phyloP scores from a whole-genome alignment of 768 basidiomycete genomes.

The Lactarius evosmus region DNA sequence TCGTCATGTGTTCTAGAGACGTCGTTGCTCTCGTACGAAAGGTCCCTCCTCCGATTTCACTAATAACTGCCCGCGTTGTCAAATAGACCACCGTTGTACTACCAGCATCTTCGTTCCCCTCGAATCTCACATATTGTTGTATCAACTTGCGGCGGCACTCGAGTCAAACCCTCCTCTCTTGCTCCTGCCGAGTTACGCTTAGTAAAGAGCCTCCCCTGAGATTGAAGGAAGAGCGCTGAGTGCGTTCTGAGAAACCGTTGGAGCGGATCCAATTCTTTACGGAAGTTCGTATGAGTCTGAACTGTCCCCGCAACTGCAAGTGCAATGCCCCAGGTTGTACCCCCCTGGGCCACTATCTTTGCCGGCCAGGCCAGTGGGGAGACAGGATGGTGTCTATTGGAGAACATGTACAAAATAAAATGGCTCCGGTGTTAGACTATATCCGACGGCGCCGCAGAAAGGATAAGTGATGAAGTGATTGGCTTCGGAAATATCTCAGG shows the following conservation, averaged over 20 bases:
- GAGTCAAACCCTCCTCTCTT: background rate
- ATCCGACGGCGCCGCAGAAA: background rate
- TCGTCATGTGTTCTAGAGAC: background rate
- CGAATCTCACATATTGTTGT: conserved; percentile 8
- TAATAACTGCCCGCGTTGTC: conserved; percentile 3
- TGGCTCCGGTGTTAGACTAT: background rate
- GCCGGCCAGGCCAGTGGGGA: conserved; percentile 41
- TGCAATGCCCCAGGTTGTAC: conserved; percentile 56
- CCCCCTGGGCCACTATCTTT: conserved; percentile 57
- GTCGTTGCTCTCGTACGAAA: background rate
- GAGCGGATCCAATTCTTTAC: conserved; percentile 8
- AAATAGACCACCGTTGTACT: conserved; percentile 12
- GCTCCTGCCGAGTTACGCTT: background rate
- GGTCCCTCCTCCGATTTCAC: background rate
- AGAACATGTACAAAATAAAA: background rate
- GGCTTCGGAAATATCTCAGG: background rate
- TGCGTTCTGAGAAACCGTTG: conserved; percentile 16
- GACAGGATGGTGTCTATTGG: conserved; percentile 33
- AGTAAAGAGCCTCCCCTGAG: conserved; percentile 12
- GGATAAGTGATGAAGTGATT: background rate
- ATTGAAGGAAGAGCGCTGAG: conserved; percentile 11
- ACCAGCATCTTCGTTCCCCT: background rate
- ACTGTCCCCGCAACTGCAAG: conserved; percentile 65
- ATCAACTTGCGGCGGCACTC: conserved; percentile 16
- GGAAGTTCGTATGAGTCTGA: conserved; percentile 54